These are phyloP conservation scores for Ogataea methylovora DNA, from an alignment of 805 yeast genomes.

Conservation along the genomic window DNA sequence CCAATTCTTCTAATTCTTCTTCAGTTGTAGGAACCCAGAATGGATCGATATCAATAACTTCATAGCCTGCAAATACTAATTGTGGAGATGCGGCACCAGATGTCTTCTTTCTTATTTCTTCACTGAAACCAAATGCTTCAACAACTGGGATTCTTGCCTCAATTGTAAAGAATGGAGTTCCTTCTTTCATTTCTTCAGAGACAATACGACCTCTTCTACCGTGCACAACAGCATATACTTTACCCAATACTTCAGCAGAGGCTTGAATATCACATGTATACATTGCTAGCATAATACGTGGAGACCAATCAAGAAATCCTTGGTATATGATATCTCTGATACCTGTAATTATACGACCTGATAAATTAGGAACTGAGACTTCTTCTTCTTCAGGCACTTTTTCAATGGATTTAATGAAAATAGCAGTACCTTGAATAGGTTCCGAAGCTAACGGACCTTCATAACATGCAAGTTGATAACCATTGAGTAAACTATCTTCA, in stretches of 20 bases:
- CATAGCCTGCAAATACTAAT: conserved; percentile 82
- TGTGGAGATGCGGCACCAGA: conserved; percentile 98
- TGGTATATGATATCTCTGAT: conserved; percentile 68
- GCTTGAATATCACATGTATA: conserved; percentile 95
- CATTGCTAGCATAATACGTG: conserved; percentile 86
- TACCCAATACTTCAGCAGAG: conserved; percentile 87
- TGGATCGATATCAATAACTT: conserved; percentile 84
- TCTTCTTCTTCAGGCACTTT: conserved; percentile 20
- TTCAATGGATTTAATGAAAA: conserved; percentile 36
- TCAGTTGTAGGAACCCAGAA: conserved; percentile 99
- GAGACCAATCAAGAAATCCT: conserved; percentile 73
- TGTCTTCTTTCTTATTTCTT: conserved; percentile 85
- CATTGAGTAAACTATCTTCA: conserved; percentile 66
- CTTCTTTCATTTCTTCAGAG: conserved; percentile 95
- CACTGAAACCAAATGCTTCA: conserved; percentile 95
- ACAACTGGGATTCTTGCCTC: conserved; percentile 84
- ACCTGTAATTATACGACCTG: conserved; percentile 69
- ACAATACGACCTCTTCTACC: conserved; percentile 77
- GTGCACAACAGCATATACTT: conserved; percentile 91
- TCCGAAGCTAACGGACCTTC: conserved; percentile 90
- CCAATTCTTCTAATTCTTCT: conserved; percentile 89
- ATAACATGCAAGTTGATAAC: conserved; percentile 73
- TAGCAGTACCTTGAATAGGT: conserved; percentile 75
- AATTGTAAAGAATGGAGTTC: conserved; percentile 91
- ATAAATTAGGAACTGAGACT: conserved; percentile 35